These are phyloP conservation scores for Penicillium malachiteum DNA, from an alignment of 495 filamentous ascomycete species.

Conservation along the genomic window DNA sequence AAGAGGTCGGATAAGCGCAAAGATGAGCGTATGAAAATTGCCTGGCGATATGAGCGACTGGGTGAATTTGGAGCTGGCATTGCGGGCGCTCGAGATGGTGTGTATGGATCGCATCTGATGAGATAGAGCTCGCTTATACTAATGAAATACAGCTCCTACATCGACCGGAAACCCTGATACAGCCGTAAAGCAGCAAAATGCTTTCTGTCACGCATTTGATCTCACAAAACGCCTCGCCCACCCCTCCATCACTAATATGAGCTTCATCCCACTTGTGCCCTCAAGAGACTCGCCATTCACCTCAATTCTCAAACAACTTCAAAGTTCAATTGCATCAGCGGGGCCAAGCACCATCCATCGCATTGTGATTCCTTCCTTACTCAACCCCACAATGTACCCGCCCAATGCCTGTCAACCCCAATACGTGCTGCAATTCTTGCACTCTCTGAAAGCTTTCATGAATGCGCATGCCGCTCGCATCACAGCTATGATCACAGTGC, in stretches of 20 bases:
- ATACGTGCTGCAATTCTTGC: slow-evolving; percentile 79
- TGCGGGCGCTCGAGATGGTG: slow-evolving; percentile 54
- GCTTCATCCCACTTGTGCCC: slow-evolving; percentile 54
- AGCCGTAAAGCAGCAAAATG: slow-evolving; percentile 24
- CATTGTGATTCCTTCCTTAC: slow-evolving; percentile 75
- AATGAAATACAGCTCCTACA: slow-evolving; percentile 25
- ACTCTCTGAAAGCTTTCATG: slow-evolving; percentile 72
- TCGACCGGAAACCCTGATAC: slow-evolving; percentile 29
- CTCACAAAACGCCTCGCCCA: slow-evolving; percentile 77
- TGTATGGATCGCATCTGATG: slow-evolving; percentile 15
- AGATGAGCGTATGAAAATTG: slow-evolving; percentile 92
- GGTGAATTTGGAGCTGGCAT: slow-evolving; percentile 60
- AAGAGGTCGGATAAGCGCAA: slow-evolving; percentile 38
- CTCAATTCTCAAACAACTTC: slow-evolving; percentile 60
- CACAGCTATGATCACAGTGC: slow-evolving; percentile 74
- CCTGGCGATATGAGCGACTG: slow-evolving; percentile 91
- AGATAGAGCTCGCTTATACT: slow-evolving; percentile 8
- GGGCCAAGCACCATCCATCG: slow-evolving; percentile 69
- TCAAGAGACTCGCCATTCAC: slow-evolving; percentile 61
- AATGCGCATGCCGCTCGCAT: slow-evolving; percentile 62
- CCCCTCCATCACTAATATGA: slow-evolving; percentile 54
- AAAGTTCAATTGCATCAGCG: slow-evolving; percentile 54
- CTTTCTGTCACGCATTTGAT: slow-evolving; percentile 89
- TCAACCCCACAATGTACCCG: slow-evolving; percentile 81
- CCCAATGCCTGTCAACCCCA: slow-evolving; percentile 63